Conservation (phyloP, 106 monocot species). For the Cymbidium sinense region DNA sequence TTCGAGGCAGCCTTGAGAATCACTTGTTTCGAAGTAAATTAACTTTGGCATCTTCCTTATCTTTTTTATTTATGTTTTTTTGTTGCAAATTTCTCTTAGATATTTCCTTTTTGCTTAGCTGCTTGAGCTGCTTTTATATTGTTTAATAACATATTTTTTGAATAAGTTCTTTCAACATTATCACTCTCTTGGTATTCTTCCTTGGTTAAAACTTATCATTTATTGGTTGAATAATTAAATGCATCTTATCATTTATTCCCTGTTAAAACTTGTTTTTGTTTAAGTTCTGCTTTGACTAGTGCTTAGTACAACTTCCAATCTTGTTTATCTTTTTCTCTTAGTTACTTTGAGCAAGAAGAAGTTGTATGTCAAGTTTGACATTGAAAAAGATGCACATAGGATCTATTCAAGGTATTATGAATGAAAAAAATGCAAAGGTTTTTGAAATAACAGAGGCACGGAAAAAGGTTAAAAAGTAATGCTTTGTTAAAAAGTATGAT, state of each 20-base stretch:
- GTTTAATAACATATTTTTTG: not conserved
- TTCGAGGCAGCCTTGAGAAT: slow-evolving; percentile 84
- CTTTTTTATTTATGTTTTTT: not conserved
- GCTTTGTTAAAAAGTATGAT: not conserved
- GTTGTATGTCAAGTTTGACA: not conserved
- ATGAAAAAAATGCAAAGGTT: not conserved
- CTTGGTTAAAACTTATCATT: not conserved
- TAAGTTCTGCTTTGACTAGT: not conserved
- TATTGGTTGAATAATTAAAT: not conserved
- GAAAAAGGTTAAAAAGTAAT: not conserved
- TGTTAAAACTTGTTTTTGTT: not conserved
- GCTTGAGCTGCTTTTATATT: not conserved
- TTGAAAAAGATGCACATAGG: not conserved
- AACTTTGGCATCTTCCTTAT: slow-evolving; percentile 11
- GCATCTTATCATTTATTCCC: not conserved
- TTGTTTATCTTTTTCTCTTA: not conserved
- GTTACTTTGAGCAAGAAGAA: not conserved
- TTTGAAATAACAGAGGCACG: not conserved
- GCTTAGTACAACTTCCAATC: not conserved
- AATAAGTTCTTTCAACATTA: not conserved
- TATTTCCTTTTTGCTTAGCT: not conserved
- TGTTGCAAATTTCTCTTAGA: not conserved
- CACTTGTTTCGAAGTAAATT: slow-evolving; percentile 84
- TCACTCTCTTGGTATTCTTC: not conserved
- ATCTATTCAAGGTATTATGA: not conserved